A percentile compares a stretch with the other conserved stretches of the same genome.
Evolutionary conservation across 2,329 filamentous ascomycete genomes (phyloP).

Genomic region (Rosellinia necatrix): DNA sequence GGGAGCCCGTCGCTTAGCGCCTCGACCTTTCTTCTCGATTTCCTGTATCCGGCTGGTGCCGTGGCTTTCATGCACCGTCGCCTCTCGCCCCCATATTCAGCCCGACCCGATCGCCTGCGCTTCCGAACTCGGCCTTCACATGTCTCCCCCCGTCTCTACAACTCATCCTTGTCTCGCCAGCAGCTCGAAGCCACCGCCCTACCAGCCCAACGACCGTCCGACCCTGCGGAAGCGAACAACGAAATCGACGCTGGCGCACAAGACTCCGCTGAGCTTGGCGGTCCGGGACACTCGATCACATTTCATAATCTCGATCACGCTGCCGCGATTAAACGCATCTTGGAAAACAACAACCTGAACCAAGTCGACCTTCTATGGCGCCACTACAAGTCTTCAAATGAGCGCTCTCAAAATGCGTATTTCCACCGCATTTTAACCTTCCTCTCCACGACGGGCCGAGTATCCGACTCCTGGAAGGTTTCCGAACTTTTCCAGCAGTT

Average conservation of each 20-base stretch:
- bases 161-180: conserved; percentile 30
- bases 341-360: conserved; percentile 27
- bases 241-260: background rate
- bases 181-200: conserved; percentile 4
- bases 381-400: conserved; percentile 46
- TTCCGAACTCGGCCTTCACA: conserved; percentile 28
- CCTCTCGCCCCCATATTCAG: conserved; percentile 30
- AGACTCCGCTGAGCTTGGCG: background rate
- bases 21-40: conserved; percentile 59
- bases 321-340: conserved; percentile 27
- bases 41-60: conserved; percentile 57
- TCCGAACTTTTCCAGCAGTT: conserved; percentile 50
- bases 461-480: conserved; percentile 52
- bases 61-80: conserved; percentile 49
- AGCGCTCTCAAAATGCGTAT: conserved; percentile 34
- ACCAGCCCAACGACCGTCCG: background rate
- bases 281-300: background rate
- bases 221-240: background rate
- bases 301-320: conserved; percentile 14
- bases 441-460: conserved; percentile 49
- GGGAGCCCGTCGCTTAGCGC: conserved; percentile 44
- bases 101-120: conserved; percentile 37
- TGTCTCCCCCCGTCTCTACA: conserved; percentile 34
- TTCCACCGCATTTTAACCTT: conserved; percentile 47
- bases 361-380: conserved; percentile 49